Conservation (phyloP, 2,329 filamentous ascomycete species). For the Pezicula carpinea region DNA sequence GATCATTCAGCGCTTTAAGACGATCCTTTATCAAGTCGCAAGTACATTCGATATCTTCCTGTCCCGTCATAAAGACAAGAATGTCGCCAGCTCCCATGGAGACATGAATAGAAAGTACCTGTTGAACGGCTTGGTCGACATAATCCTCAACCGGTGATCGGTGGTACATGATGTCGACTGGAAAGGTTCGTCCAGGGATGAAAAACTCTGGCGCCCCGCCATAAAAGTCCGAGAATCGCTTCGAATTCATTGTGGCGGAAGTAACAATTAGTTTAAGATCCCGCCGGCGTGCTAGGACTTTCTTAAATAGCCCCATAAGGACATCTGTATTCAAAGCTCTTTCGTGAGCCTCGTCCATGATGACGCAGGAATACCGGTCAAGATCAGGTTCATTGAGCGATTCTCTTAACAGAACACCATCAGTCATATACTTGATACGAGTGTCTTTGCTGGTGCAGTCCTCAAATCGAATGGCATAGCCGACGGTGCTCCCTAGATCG, state of each 20-base stretch:
- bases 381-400: slow-evolving; percentile 89
- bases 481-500: slow-evolving; percentile 78
- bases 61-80: slow-evolving; percentile 97
- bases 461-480: slow-evolving; percentile 97
- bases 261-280: slow-evolving; percentile 97
- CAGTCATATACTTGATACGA: slow-evolving; percentile 98
- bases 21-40: slow-evolving; percentile 90
- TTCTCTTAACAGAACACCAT: slow-evolving; percentile 89
- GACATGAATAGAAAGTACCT: slow-evolving; percentile 92
- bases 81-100: slow-evolving; percentile 93
- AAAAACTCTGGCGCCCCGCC: slow-evolving; percentile 94
- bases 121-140: slow-evolving; percentile 93
- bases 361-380: slow-evolving; percentile 95
- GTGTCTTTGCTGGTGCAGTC: slow-evolving; percentile 97
- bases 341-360: slow-evolving; percentile 99
- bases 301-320: slow-evolving; percentile 95
- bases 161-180: slow-evolving; percentile 94
- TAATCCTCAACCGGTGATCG: slow-evolving; percentile 96
- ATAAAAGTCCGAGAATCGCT: slow-evolving; percentile 93
- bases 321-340: slow-evolving; percentile 95
- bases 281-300: slow-evolving; percentile 81
- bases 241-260: slow-evolving; percentile 97
- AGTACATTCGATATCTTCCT: slow-evolving; percentile 96
- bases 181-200: slow-evolving; percentile 93
- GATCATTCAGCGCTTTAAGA: slow-evolving; percentile 84